phyloP scores from a whole-genome alignment of 371 early-diverging fungal species.

The Dichotomocladium elegans region DNA sequence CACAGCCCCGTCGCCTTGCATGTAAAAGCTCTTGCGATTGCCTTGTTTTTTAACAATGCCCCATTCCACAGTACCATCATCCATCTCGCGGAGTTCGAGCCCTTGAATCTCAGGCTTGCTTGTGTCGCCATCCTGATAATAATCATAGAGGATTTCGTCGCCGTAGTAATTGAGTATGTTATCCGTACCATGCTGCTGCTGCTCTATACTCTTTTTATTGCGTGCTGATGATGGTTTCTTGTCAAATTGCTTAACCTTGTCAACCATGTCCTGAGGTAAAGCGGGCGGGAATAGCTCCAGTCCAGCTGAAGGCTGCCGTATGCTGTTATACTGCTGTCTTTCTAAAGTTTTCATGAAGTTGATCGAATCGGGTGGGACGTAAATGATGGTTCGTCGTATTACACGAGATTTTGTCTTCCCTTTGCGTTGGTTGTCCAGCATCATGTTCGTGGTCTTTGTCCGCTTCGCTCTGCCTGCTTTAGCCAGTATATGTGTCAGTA shows the following conservation, averaged over 20 bases:
- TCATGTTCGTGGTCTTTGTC: constrained; percentile 18
- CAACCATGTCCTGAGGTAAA: constrained; percentile 2
- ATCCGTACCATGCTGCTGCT: neutral
- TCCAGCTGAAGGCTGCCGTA: no score
- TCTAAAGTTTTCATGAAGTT: constrained; percentile 21
- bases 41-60: constrained; percentile 31
- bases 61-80: constrained; percentile 27
- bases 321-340: neutral
- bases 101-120: constrained; percentile 15
- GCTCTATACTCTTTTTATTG: neutral
- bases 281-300: neutral
- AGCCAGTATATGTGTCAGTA: constrained; percentile 15
- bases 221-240: neutral
- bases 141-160: constrained; percentile 17
- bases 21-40: constrained; percentile 23
- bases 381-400: constrained; percentile 45
- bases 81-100: constrained; percentile 29
- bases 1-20: neutral
- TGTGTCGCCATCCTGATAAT: constrained; percentile 9
- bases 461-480: constrained; percentile 14
- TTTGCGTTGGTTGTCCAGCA: neutral
- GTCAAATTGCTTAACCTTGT: constrained; percentile 1
- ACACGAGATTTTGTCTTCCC: constrained; percentile 22
- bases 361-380: constrained; percentile 41
- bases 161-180: constrained; percentile 7